phyloP scores from a whole-genome alignment of 768 basidiomycete species.

The Pholiota microspora region DNA sequence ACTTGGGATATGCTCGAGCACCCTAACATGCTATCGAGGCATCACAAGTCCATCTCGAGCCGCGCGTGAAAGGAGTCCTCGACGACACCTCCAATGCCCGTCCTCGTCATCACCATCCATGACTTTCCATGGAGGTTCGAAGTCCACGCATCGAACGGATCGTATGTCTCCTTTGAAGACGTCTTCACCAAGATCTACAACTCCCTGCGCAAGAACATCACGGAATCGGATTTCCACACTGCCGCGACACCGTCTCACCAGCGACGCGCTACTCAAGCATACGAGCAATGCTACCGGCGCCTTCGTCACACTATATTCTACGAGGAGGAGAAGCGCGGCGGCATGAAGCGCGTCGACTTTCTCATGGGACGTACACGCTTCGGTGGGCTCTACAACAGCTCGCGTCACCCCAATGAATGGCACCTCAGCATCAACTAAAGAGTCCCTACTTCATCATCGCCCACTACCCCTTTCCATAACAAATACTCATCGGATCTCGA shows the following conservation, averaged over 20 bases:
- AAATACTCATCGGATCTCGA: no score
- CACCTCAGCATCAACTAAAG: neutral
- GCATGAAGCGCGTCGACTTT: constrained; percentile 60
- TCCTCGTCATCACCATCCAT: constrained; percentile 25
- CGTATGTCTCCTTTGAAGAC: constrained; percentile 37
- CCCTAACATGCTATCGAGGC: neutral
- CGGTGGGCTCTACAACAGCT: constrained; percentile 37
- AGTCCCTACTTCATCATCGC: neutral
- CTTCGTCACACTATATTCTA: constrained; percentile 29
- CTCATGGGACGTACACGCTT: constrained; percentile 43
- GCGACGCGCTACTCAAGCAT: constrained; percentile 43
- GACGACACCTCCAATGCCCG: constrained; percentile 28
- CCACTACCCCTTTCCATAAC: no score
- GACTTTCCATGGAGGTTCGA: constrained; percentile 29
- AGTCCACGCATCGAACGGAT: constrained; percentile 25
- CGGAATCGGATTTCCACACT: constrained; percentile 38
- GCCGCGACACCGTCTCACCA: constrained; percentile 33
- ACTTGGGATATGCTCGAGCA: constrained; percentile 3
- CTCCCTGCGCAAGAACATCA: constrained; percentile 40
- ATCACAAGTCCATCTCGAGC: constrained; percentile 20
- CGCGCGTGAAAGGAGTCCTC: constrained; percentile 26
- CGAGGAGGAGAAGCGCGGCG: constrained; percentile 45
- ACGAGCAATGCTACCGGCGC: constrained; percentile 42
- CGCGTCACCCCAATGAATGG: neutral
- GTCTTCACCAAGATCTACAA: constrained; percentile 44